Base-by-base conservation (phyloP, 257 asterid species). In the Voacanga thouarsii region DNA sequence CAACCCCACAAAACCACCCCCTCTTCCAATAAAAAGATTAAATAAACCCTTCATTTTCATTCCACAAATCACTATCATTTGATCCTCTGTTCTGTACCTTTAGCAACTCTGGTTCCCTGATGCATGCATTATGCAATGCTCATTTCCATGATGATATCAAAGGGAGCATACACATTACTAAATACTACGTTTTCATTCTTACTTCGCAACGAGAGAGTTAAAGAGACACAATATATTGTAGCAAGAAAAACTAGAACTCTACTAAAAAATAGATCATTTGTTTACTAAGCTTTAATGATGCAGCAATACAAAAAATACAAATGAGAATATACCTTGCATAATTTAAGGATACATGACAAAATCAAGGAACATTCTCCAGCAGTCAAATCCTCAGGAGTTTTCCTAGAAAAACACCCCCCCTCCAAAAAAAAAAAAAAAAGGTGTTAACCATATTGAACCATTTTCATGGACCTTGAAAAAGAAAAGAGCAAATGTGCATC, bases 271-370 rank as follows among this genome's bases (percentile, higher is more conserved):
- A 39, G 24, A 37, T 37, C 37, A 12, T 65, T 37, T 66, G n/a
- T 37, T 2, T 21, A 55, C 61, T 18, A 23, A 60, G 5, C n/a
- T 56, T 39, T 47, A 24, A 66, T 28, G 44, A 51, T 39, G 57
- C 67, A 82, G 61, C 49, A 56, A 33, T 7, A 39, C 15, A 5
- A 26, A 11, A 28, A 70, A 41, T 66, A 78, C 73, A 76, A 33
- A 57, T 45, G 37, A 74, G 59, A 78, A 55, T 59, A 55, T 87
- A 92, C 97, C 94, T 75, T 81, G 87, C 86, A 91, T 74, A 92
- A 84, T 78, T 85, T 87, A 73, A 94, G 85, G 83, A 94, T 81
- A 86, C 86, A 80, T 10, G 87, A 78, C 85, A 90, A 82, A 71
- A 92, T 59, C 79, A 83, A 71, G 82, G 74, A 80, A 77, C 82